Evolutionary conservation across 2,329 filamentous ascomycete genomes (phyloP).

Genomic region (Fusarium nisikadoi): DNA sequence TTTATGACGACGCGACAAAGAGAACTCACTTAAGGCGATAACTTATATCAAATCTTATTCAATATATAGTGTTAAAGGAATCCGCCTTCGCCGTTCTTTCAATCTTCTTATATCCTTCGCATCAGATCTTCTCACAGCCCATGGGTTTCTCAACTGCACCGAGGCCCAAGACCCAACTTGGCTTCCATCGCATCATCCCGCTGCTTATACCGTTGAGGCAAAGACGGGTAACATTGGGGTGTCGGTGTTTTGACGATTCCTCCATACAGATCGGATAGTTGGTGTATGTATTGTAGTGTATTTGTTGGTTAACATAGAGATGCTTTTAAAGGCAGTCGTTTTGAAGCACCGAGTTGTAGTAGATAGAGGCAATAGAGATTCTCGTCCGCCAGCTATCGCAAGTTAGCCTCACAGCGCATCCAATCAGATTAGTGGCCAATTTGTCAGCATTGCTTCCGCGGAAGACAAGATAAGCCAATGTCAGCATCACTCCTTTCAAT

Average conservation of each 20-base stretch:
- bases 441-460: conserved; percentile 7
- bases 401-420: fast-evolving
- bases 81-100: too few species aligned
- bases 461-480: background rate
- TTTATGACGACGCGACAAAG: background rate
- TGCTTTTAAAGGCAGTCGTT: fast-evolving
- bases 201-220: background rate
- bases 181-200: background rate
- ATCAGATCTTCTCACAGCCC: too few species aligned
- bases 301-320: fast-evolving
- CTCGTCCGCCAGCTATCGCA: fast-evolving
- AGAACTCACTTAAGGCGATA: background rate
- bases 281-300: fast-evolving
- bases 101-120: too few species aligned
- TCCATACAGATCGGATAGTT: too few species aligned
- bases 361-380: background rate
- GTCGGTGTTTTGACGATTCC: fast-evolving
- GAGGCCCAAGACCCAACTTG: background rate
- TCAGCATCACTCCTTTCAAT: background rate
- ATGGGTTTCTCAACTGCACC: background rate
- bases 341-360: background rate
- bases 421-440: background rate
- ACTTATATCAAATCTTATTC: too few species aligned
- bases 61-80: too few species aligned
- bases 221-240: fast-evolving